Base-by-base conservation (phyloP, 2,329 filamentous ascomycete genomes). In the Podosphaera aphanis region DNA sequence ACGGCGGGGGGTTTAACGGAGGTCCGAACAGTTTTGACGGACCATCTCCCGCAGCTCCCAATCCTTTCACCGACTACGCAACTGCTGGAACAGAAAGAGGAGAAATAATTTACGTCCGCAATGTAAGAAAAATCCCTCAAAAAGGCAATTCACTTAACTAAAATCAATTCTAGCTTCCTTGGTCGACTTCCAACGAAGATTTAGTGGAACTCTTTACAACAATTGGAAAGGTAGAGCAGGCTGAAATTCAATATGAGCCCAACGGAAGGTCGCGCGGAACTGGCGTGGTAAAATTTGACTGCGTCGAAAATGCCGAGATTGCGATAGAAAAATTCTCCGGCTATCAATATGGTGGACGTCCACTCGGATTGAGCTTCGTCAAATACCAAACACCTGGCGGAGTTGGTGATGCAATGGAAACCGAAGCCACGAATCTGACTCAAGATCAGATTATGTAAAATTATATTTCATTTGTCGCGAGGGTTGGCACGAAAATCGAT, bases 141-240 rank as follows among this genome's bases (percentile, higher is more conserved):
- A 16, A 15, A 10, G 43, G 8, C 15, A 16, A 43, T 42, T 2
- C 36, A 18, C 36, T 25, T 18, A 46, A 46, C 50, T 57, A 33
- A 57, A 42, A 31, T 18, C n/a, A n/a, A n/a, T 5, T 38, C 41
- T 56, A 93, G 86, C 74, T 98, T 51, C 90, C 90, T 11, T 98
- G 90, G 90, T 95, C 90, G 23, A 98, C 90, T 15, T 94, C 86
- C 67, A 95, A 98, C 59, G 90, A 98, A 51, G 90, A 98, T 62
- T 69, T 98, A 21, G 76, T 95, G 47, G 90, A 98, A 61, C 72
- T 98, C 18, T 98, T 98, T 68, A 86, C 82, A 16, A 98, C 90
- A 10, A 98, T 98, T 58, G 90, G 90, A 52, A 93, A 93, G 62
- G 90, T 98, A 49, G 85, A 94, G 57, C 85, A 90, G 57, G 90